Conservation (phyloP, 176 grass and related monocot species). For the Oryza punctata region DNA sequence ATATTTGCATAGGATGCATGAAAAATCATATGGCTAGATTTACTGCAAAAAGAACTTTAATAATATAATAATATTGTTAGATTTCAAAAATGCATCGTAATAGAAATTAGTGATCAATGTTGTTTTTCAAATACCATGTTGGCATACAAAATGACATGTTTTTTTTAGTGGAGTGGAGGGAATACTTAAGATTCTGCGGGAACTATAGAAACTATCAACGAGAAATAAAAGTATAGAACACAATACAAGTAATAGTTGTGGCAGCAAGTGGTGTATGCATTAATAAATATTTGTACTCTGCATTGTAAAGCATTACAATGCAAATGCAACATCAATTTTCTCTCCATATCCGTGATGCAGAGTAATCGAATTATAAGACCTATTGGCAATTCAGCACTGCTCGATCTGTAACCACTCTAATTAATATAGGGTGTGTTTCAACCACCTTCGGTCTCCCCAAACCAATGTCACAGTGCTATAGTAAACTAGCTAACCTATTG, state of each 20-base stretch:
- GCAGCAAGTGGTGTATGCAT: neutral
- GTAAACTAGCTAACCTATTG: neutral
- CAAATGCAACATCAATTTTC: constrained; percentile 7
- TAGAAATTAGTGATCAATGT: neutral
- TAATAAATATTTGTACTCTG: constrained; percentile 2
- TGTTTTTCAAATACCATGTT: neutral
- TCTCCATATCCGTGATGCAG: constrained; percentile 1
- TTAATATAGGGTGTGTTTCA: neutral
- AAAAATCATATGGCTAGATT: neutral
- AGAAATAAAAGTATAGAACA: neutral
- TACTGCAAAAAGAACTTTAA: neutral
- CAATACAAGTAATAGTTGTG: constrained; percentile 14
- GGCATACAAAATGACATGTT: neutral
- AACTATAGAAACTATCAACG: neutral
- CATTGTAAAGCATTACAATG: constrained; percentile 9
- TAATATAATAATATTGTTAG: neutral
- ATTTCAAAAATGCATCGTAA: neutral
- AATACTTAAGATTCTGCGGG: neutral
- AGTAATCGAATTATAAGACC: neutral
- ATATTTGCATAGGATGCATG: neutral
- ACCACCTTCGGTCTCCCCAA: neutral
- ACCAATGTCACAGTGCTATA: neutral
- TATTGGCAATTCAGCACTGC: neutral
- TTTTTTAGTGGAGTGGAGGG: neutral
- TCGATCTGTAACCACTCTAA: constrained; percentile 19